phyloP scores from a whole-genome alignment of 352 stramenopile species.

The Phytophthora colocasiae region DNA sequence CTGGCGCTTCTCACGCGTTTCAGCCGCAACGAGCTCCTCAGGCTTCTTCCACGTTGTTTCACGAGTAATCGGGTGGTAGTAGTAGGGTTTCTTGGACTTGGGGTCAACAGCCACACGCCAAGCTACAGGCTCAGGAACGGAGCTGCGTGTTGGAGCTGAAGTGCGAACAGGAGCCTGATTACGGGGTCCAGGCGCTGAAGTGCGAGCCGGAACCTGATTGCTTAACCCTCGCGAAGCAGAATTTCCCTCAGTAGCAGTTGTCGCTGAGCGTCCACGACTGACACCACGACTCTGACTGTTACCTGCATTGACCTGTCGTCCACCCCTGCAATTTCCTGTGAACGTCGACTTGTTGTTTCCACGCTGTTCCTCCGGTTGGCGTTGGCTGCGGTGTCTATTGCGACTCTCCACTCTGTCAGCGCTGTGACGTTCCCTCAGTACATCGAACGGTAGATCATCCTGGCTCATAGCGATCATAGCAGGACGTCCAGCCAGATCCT shows the following conservation, averaged over 20 bases:
- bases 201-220: slow-evolving; percentile 7
- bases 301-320: slow-evolving; percentile 9
- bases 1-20: slow-evolving; percentile 79
- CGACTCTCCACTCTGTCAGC: slow-evolving; percentile 12
- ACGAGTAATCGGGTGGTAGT: slow-evolving; percentile 96
- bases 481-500: slow-evolving; percentile 32
- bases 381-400: slow-evolving; percentile 20
- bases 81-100: slow-evolving; percentile 95
- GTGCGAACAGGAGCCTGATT: slow-evolving; percentile 5
- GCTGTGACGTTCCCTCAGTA: slow-evolving; percentile 14
- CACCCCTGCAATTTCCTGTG: slow-evolving; percentile 18
- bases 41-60: slow-evolving; percentile 98
- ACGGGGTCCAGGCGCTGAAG: background rate
- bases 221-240: too few species aligned
- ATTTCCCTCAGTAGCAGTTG: slow-evolving; percentile 5
- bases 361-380: slow-evolving; percentile 21
- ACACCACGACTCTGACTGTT: slow-evolving; percentile 24
- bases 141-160: slow-evolving; percentile 17
- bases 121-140: slow-evolving; percentile 42
- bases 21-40: slow-evolving; percentile 70
- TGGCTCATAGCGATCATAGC: slow-evolving; percentile 41
- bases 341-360: slow-evolving; percentile 24
- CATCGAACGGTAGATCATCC: slow-evolving; percentile 33
- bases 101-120: slow-evolving; percentile 85
- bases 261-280: slow-evolving; percentile 17